phyloP scores from a whole-genome alignment of 2,329 filamentous ascomycete genomes.

The Fusarium napiforme region DNA sequence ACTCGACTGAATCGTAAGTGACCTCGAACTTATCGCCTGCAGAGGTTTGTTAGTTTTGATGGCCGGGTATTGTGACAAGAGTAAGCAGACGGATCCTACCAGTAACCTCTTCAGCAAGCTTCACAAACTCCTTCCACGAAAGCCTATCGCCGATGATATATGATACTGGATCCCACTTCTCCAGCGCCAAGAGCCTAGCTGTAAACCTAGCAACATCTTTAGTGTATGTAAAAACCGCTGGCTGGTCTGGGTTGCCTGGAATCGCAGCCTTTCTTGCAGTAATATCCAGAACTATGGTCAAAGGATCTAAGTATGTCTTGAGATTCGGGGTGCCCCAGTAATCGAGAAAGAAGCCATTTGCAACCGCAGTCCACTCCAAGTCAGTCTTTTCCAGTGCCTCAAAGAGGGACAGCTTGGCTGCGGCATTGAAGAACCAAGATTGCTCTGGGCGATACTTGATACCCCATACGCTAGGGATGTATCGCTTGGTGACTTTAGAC shows the following conservation, averaged over 20 bases:
- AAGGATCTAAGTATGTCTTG: neutral
- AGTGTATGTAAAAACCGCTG: neutral
- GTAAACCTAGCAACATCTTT: neutral
- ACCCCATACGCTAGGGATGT: neutral
- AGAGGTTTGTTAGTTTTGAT: fast-evolving
- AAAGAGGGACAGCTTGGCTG: neutral
- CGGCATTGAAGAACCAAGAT: neutral
- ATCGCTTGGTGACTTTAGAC: neutral
- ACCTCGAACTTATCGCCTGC: neutral
- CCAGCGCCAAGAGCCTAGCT: neutral
- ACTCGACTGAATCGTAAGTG: neutral
- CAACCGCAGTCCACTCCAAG: neutral
- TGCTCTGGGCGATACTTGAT: neutral
- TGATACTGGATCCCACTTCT: neutral
- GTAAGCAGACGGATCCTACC: neutral
- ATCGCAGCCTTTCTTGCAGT: neutral
- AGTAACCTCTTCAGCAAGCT: neutral
- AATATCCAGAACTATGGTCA: neutral
- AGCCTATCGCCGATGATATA: neutral
- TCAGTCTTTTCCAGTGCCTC: neutral
- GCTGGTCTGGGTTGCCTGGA: neutral
- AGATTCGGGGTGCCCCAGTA: neutral
- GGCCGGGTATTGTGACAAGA: fast-evolving
- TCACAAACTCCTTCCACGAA: neutral
- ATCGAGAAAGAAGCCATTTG: neutral